Percentiles rank a stretch among this genome's conserved stretches.
phyloP scores from a whole-genome alignment of 495 filamentous ascomycete genomes.

The Podospora sp. region DNA sequence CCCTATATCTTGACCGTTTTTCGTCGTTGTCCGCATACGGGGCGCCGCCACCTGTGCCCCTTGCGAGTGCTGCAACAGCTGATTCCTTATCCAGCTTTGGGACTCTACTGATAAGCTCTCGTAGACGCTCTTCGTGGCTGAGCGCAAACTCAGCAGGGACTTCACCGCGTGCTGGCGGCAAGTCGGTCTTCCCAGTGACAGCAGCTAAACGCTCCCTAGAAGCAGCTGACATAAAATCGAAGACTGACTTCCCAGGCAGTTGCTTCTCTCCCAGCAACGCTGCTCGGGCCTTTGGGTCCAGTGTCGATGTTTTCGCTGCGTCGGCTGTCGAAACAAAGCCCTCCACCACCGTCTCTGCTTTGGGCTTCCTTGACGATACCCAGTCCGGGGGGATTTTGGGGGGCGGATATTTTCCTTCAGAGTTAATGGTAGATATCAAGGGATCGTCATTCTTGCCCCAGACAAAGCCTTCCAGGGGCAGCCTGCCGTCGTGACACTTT shows the following conservation, averaged over 20 bases:
- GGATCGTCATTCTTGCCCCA: constrained; percentile 61
- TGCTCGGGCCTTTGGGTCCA: constrained; percentile 80
- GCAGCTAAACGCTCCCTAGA: constrained; percentile 76
- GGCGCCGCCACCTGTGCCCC: constrained; percentile 75
- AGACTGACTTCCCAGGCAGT: constrained; percentile 90
- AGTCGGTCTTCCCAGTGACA: constrained; percentile 71
- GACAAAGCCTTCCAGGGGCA: constrained; percentile 84
- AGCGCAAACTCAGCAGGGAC: constrained; percentile 65
- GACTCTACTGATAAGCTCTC: constrained; percentile 61
- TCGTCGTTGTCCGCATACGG: constrained; percentile 81
- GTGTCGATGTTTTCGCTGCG: constrained; percentile 70
- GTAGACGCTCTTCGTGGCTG: constrained; percentile 59
- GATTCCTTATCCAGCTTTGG: constrained; percentile 74
- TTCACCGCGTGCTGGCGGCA: constrained; percentile 79
- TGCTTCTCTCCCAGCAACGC: constrained; percentile 79
- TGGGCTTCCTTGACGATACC: constrained; percentile 65
- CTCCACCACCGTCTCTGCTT: constrained; percentile 36
- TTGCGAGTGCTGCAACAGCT: constrained; percentile 73
- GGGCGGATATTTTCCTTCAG: constrained; percentile 68
- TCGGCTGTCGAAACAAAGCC: constrained; percentile 71
- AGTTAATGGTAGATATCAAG: constrained; percentile 54
- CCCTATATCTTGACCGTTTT: constrained; percentile 76
- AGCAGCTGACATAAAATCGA: constrained; percentile 86
- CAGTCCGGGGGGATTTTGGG: constrained; percentile 77
- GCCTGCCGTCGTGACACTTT: constrained; percentile 86